These are phyloP conservation scores for Lactarius sp. DNA, from an alignment of 768 basidiomycete genomes.

Conservation along the genomic window DNA sequence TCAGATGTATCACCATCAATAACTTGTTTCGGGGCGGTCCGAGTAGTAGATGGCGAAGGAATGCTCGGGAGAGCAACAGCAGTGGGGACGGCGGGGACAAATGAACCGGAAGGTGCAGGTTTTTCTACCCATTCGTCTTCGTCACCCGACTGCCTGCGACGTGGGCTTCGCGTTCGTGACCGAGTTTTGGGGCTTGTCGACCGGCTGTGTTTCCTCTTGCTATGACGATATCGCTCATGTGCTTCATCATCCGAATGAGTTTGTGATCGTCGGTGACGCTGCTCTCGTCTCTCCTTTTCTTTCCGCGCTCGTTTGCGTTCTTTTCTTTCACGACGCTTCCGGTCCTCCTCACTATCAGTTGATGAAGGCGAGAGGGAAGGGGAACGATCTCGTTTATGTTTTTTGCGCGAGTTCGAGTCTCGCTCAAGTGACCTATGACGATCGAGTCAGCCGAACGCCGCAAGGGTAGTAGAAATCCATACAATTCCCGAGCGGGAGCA, in stretches of 20 bases:
- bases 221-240: conserved; percentile 23
- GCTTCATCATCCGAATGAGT: conserved; percentile 31
- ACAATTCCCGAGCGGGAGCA: conserved; percentile 54
- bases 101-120: conserved; percentile 32
- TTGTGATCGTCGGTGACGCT: conserved; percentile 29
- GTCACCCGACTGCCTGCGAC: conserved; percentile 30
- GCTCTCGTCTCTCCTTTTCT: conserved; percentile 43
- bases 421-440: conserved; percentile 50
- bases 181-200: conserved; percentile 29
- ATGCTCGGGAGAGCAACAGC: conserved; percentile 20
- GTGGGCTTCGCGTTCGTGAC: conserved; percentile 21
- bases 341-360: conserved; percentile 49
- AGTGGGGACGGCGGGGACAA: conserved; percentile 28
- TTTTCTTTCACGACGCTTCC: conserved; percentile 52
- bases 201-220: conserved; percentile 32
- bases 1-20: conserved; percentile 28
- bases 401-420: conserved; percentile 44
- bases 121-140: conserved; percentile 72
- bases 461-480: conserved; percentile 29
- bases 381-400: conserved; percentile 51
- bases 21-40: neutral
- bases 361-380: conserved; percentile 40
- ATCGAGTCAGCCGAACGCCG: neutral
- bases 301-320: conserved; percentile 53
- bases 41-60: neutral